Evolutionary conservation across 768 basidiomycete genomes (phyloP), one percentile per base, ranked within the genome.

Genomic region (Mrakia gelida): DNA sequence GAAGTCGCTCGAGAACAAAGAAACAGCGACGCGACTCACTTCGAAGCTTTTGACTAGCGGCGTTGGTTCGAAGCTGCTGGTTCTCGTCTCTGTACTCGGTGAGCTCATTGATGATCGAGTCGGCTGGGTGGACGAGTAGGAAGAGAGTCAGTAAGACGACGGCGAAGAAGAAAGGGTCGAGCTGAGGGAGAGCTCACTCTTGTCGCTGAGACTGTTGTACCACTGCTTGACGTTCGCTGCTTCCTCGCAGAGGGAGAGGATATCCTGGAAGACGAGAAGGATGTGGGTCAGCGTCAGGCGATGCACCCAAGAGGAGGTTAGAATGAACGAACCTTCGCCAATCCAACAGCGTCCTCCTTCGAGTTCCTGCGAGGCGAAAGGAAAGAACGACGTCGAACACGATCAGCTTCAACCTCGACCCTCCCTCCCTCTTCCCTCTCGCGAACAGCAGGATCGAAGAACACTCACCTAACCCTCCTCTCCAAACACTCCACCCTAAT

Each of bases 211-310:
- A 7, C 8, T 21, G 26, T 26, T 26, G 13, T 70, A 70, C 38
- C 67, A 41, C 67, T 70, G 32, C 67, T 70, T 70, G 21, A 43
- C 34, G 67, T n/a, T 70, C 13, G 67, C 67, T 1, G 67, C 67
- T 41, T 70, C 67, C 23, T 70, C 67, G 38, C 67, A 70, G 21
- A 70, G 67, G 21, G 67, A 70, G n/a, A 70, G 67, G 26, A 70
- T 70, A 41, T 70, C 67, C 59, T 59, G 26, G 23, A 28, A 10
- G n/a, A 59, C 9, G 59, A 59, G 26, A 59, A 28, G 26, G 11
- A 15, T 45, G 1, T 15, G 13, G 28, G 26, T 59, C 59, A 59
- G 26, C 23, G 23, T 1, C 6, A n/a, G 13, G 26, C 56, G 56
- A 56, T 23, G 56, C 7, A n/a, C n/a, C n/a, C n/a, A n/a, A 56